These are phyloP conservation scores for Boletus edulis DNA, from an alignment of 768 basidiomycete species.

Conservation along the genomic window DNA sequence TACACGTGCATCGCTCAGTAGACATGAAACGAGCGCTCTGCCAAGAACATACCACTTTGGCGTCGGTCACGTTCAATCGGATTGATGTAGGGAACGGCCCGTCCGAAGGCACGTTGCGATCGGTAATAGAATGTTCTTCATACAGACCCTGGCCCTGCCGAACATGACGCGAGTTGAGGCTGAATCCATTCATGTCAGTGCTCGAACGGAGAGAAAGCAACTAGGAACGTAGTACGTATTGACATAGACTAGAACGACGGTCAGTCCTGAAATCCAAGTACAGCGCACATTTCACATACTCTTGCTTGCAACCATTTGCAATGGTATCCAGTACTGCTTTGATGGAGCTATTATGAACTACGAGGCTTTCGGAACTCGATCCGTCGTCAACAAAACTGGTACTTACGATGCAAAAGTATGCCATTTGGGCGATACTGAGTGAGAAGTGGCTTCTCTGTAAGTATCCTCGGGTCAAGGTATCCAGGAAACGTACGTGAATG, in stretches of 20 bases:
- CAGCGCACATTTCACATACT: too few species aligned
- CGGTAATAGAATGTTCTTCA: slow-evolving; percentile 19
- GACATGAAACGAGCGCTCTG: neutral
- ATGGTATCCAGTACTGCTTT: too few species aligned
- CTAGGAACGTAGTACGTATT: slow-evolving; percentile 24
- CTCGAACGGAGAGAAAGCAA: neutral
- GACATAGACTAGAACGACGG: slow-evolving; percentile 22
- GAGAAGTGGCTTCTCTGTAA: neutral
- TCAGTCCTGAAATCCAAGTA: too few species aligned
- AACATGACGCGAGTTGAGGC: slow-evolving; percentile 26
- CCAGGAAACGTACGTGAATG: slow-evolving; percentile 20
- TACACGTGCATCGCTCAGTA: neutral
- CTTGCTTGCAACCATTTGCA: too few species aligned
- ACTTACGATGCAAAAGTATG: neutral
- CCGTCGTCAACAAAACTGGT: too few species aligned
- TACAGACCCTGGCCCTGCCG: slow-evolving; percentile 21
- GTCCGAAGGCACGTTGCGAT: neutral
- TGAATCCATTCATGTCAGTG: slow-evolving; percentile 7
- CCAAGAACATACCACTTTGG: slow-evolving; percentile 17
- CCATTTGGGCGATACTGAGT: slow-evolving; percentile 20
- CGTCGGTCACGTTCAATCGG: slow-evolving; percentile 8
- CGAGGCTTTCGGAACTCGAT: neutral
- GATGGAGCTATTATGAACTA: too few species aligned
- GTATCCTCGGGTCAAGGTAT: neutral
- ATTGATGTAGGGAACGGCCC: slow-evolving; percentile 5